phyloP scores from a whole-genome alignment of 2,329 filamentous ascomycete genomes.

The Lizonia empirigonia region DNA sequence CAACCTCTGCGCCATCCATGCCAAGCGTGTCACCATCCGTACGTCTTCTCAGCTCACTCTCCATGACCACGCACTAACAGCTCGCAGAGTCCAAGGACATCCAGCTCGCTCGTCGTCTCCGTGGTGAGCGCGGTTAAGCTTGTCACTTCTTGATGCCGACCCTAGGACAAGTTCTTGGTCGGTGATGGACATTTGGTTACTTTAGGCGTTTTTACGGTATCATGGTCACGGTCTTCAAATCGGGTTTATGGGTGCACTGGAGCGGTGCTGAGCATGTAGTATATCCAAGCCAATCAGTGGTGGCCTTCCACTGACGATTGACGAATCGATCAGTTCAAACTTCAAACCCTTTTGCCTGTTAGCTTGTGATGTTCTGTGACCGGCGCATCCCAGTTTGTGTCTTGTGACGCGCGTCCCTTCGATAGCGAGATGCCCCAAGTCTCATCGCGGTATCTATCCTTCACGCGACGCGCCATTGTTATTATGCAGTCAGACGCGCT shows the following conservation, averaged over 20 bases:
- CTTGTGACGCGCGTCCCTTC: not conserved
- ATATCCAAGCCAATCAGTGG: conserved; percentile 48
- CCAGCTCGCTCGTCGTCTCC: conserved; percentile 73
- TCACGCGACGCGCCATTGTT: not conserved
- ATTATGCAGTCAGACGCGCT: not conserved
- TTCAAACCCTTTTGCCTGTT: conserved; percentile 18
- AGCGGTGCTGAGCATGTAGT: conserved; percentile 47
- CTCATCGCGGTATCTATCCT: not conserved
- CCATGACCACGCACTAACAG: conserved; percentile 25
- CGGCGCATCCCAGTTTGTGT: not conserved
- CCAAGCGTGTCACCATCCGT: conserved; percentile 88
- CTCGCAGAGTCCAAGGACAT: conserved; percentile 89
- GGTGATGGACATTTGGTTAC: conserved; percentile 35
- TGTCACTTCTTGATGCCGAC: conserved; percentile 27
- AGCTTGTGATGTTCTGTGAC: conserved; percentile 10
- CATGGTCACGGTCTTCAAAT: conserved; percentile 45
- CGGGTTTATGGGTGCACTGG: conserved; percentile 45
- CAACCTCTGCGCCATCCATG: conserved; percentile 95
- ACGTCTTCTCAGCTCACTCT: conserved; percentile 19
- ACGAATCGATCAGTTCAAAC: conserved; percentile 40
- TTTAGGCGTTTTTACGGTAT: conserved; percentile 45
- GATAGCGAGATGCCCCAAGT: not conserved
- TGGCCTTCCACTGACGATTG: conserved; percentile 39
- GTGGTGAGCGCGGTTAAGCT: conserved; percentile 60
- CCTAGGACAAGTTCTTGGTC: conserved; percentile 35